A percentile compares a stretch with the other conserved stretches of the same genome.
Conservation (phyloP, 306 rosid species). For the Vachellia collinsii region DNA sequence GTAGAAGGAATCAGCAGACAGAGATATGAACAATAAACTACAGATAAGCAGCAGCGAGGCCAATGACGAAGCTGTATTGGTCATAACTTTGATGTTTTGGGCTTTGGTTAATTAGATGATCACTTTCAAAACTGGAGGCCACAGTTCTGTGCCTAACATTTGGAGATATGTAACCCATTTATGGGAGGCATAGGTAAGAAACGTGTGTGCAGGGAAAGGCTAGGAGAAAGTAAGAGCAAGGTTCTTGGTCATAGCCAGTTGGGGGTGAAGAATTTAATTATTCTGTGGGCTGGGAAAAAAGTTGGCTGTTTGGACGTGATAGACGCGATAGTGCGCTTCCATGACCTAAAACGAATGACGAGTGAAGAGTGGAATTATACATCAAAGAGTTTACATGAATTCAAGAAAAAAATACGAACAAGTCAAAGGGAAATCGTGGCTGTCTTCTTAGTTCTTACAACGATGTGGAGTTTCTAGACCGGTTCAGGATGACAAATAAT, state of each 20-base stretch:
- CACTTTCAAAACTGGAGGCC: not conserved
- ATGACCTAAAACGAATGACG: not conserved
- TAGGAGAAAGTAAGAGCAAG: not conserved
- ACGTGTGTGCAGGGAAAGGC: not conserved
- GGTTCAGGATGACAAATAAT: not conserved
- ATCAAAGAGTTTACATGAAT: not conserved
- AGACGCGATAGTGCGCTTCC: not conserved
- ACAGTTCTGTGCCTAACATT: not conserved
- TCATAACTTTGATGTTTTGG: not conserved
- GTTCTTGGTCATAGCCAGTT: not conserved
- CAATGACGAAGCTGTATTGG: not conserved
- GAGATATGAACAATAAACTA: not conserved
- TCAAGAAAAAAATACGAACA: not conserved
- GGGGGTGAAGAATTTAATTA: slow-evolving; percentile 11
- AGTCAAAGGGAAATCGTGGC: slow-evolving; percentile 15
- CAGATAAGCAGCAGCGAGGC: not conserved
- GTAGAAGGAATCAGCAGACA: slow-evolving; percentile 9
- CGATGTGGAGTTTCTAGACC: not conserved
- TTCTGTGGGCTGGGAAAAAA: not conserved
- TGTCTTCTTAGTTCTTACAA: not conserved
- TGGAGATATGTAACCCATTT: not conserved
- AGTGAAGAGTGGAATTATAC: not conserved
- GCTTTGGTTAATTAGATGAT: not conserved
- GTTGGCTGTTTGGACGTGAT: not conserved
- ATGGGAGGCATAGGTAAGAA: not conserved